A percentile compares a stretch with the other conserved stretches of the same genome.
These are phyloP conservation scores for Yamadazyma spencermartinsiae DNA, from an alignment of 1,139 yeast species.

Conservation along the genomic window DNA sequence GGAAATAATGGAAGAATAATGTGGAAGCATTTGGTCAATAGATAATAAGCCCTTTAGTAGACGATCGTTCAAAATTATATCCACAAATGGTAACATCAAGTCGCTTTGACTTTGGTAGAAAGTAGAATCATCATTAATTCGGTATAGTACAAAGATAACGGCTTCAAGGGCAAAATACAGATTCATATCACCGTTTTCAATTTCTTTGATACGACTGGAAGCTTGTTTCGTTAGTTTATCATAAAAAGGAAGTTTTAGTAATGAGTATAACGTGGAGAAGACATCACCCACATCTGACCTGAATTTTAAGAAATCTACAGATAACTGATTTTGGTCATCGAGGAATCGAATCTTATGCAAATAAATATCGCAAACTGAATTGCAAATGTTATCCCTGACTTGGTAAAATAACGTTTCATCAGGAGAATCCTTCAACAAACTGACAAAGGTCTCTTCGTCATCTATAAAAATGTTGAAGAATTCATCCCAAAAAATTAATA, in stretches of 20 bases:
- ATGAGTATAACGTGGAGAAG: conserved; percentile 66
- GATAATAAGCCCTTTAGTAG: conserved; percentile 20
- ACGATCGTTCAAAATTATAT: conserved; percentile 25
- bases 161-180: conserved; percentile 55
- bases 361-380: conserved; percentile 52
- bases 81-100: conserved; percentile 27
- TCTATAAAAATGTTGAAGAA: conserved; percentile 63
- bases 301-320: conserved; percentile 59
- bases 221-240: conserved; percentile 49
- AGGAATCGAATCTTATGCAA: conserved; percentile 58
- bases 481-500: conserved; percentile 80
- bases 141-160: conserved; percentile 61
- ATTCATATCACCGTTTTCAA: conserved; percentile 1
- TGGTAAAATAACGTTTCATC: conserved; percentile 18
- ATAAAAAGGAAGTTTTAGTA: conserved; percentile 59
- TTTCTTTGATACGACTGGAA: conserved; percentile 19
- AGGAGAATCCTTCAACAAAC: conserved; percentile 11
- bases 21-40: conserved; percentile 14
- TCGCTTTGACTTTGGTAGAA: conserved; percentile 34
- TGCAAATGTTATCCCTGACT: conserved; percentile 39
- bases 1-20: conserved; percentile 19
- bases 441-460: conserved; percentile 48
- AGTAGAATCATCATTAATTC: conserved; percentile 51
- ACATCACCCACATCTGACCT: conserved; percentile 76
- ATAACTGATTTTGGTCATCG: conserved; percentile 14